Base-by-base conservation (phyloP, 2,329 filamentous ascomycete genomes). In the Acrocalymma vagum region DNA sequence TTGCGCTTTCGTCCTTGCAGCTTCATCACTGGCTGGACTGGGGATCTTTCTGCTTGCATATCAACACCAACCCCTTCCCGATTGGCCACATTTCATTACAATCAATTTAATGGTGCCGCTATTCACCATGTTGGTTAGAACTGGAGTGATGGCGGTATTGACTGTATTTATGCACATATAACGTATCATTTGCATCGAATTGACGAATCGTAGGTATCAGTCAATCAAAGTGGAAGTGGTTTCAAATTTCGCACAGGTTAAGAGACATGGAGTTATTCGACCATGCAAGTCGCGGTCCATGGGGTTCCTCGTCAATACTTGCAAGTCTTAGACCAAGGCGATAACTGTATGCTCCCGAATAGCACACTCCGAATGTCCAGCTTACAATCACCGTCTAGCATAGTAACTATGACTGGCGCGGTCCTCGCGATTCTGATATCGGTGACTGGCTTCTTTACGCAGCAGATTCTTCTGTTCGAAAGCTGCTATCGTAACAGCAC, bases 131-230 rank as follows among this genome's bases (percentile, higher is more conserved):
- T 11, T 49, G 8, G 39, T 49, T n/a, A 34, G 45, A 13, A 30
- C 37, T 13, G 42, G 4, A 52, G 42, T 42, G 10, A 53, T 48
- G n/a, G n/a, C n/a, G n/a, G n/a, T n/a, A n/a, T n/a, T n/a, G n/a
- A n/a, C n/a, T n/a, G n/a, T n/a, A n/a, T n/a, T n/a, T n/a, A n/a
- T n/a, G n/a, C n/a, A n/a, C n/a, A n/a, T n/a, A n/a, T n/a, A n/a
- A n/a, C n/a, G n/a, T n/a, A n/a, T n/a, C n/a, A n/a, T n/a, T n/a
- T n/a, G n/a, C n/a, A n/a, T n/a, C n/a, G n/a, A n/a, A n/a, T n/a
- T n/a, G n/a, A n/a, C n/a, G n/a, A n/a, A n/a, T n/a, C n/a, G n/a
- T n/a, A n/a, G n/a, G n/a, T n/a, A n/a, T n/a, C n/a, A n/a, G n/a
- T n/a, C n/a, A n/a, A n/a, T n/a, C n/a, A n/a, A n/a, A n/a, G n/a